Percentiles rank a stretch among this genome's conserved stretches.
Conservation (phyloP, 495 filamentous ascomycete genomes). For the Cenococcum geophilum region DNA sequence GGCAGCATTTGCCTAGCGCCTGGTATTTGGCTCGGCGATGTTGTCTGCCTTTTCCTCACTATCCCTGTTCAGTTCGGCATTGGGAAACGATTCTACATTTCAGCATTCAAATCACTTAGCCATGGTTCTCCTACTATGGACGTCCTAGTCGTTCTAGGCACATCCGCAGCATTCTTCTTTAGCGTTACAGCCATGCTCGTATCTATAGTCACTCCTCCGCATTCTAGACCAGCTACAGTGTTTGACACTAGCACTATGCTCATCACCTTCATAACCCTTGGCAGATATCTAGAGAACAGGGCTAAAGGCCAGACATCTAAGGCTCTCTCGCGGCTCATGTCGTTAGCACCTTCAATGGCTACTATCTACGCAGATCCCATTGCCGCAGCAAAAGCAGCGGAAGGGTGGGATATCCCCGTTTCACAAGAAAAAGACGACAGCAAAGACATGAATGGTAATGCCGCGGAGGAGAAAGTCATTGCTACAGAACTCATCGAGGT, state of each 20-base stretch:
- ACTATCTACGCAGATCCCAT: conserved; percentile 97
- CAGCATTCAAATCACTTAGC: conserved; percentile 82
- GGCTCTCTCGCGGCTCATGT: conserved; percentile 93
- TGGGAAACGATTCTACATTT: conserved; percentile 84
- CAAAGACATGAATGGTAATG: conserved; percentile 42
- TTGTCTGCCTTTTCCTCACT: conserved; percentile 75
- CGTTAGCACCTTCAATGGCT: conserved; percentile 89
- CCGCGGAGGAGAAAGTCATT: conserved; percentile 73
- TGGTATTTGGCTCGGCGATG: conserved; percentile 81
- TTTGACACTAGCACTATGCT: conserved; percentile 99
- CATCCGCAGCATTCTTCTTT: conserved; percentile 97
- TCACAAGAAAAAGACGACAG: conserved; percentile 43
- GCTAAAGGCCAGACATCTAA: conserved; percentile 97
- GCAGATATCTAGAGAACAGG: conserved; percentile 86
- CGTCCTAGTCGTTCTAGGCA: conserved; percentile 88
- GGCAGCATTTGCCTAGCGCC: conserved; percentile 54
- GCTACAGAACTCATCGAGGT: conserved; percentile 94
- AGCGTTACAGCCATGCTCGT: conserved; percentile 84
- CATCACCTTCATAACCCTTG: conserved; percentile 90
- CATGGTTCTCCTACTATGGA: conserved; percentile 96
- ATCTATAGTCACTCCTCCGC: conserved; percentile 61
- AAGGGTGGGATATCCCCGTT: conserved; percentile 55
- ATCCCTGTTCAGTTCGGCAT: conserved; percentile 96
- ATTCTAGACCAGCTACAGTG: conserved; percentile 73
- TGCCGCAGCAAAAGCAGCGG: conserved; percentile 81